phyloP scores from a whole-genome alignment of 2,329 filamentous ascomycete species.

The Fusarium oxysporum region DNA sequence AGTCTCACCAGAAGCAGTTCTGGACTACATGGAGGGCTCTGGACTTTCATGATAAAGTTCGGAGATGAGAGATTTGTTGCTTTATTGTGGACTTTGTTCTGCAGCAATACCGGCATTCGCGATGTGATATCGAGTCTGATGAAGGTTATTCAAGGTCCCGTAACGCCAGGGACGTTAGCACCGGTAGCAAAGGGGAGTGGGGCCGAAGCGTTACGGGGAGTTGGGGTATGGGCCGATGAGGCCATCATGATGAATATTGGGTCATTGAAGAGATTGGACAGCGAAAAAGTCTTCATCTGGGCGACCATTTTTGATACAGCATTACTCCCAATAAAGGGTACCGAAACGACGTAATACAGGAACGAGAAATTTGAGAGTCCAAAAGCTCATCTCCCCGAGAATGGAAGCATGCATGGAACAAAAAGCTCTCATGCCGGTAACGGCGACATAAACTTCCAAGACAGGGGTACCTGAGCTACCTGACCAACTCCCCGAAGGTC shows the following conservation, averaged over 20 bases:
- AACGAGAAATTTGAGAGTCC: neutral
- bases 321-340: neutral
- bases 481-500: slow-evolving; percentile 30
- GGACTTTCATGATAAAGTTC: neutral
- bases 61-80: slow-evolving; percentile 1
- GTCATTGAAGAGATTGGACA: neutral
- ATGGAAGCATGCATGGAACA: slow-evolving; percentile 26
- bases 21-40: neutral
- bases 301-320: too few relatives aligned
- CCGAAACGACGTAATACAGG: neutral
- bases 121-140: neutral
- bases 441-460: neutral
- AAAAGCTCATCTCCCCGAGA: slow-evolving; percentile 23
- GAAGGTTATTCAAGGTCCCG: neutral
- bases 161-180: slow-evolving; percentile 9
- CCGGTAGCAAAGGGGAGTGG: slow-evolving; percentile 25
- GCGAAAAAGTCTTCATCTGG: too few relatives aligned
- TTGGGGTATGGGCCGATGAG: slow-evolving; percentile 28
- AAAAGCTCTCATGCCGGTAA: slow-evolving; percentile 2
- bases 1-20: neutral
- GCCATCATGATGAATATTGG: slow-evolving; percentile 16
- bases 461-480: neutral
- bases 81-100: neutral
- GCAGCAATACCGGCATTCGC: neutral
- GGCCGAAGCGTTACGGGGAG: slow-evolving; percentile 29